These are phyloP conservation scores for Pseudonitzschia delicatissima DNA, from an alignment of 108 stramenopile species.

Conservation along the genomic window DNA sequence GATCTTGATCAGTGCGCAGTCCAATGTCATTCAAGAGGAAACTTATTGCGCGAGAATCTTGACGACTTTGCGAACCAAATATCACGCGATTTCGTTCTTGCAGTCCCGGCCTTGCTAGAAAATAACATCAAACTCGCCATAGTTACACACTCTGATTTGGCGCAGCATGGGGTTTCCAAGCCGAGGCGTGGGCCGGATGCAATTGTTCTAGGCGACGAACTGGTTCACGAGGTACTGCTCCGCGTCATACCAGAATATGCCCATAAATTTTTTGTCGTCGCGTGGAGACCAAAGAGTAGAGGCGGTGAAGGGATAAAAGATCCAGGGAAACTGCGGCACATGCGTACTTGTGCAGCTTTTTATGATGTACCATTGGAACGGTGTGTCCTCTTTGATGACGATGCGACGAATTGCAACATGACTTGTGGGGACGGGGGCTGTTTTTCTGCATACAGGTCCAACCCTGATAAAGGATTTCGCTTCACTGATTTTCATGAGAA, in stretches of 20 bases:
- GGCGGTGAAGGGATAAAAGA: neutral
- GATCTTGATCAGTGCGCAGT: neutral
- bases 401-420: neutral
- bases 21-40: neutral
- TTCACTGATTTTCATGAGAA: neutral
- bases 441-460: neutral
- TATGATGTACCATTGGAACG: neutral
- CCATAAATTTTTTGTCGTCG: neutral
- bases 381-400: slow-evolving; percentile 2
- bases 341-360: neutral
- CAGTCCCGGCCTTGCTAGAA: neutral
- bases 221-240: neutral
- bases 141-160: neutral
- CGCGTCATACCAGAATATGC: neutral
- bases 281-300: slow-evolving; percentile 1
- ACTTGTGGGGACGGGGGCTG: neutral
- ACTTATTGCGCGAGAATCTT: neutral
- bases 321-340: neutral
- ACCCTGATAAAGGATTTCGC: neutral
- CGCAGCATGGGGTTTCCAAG: neutral
- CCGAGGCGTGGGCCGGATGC: neutral
- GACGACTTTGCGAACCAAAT: neutral
- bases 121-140: neutral
- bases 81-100: neutral
- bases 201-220: neutral